Evolutionary conservation across 202 grass and related monocot genomes (phyloP).

Genomic region (Carex arenaria): DNA sequence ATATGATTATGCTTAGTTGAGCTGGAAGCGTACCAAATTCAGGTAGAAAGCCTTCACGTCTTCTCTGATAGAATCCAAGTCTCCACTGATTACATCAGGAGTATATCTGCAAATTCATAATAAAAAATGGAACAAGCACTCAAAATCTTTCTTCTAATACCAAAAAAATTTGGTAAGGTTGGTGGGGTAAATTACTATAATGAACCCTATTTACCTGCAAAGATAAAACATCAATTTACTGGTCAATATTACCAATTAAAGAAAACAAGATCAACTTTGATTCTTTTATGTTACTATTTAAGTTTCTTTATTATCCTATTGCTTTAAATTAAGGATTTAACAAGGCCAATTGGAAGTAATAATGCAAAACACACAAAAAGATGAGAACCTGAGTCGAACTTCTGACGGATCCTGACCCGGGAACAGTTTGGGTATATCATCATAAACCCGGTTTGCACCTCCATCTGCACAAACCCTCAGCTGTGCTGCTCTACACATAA

Average conservation of each 20-base stretch:
- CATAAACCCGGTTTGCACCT: conserved; percentile 75
- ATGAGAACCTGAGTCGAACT: conserved; percentile 30
- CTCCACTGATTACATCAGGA: conserved; percentile 81
- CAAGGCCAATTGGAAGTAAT: background rate
- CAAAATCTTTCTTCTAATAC: background rate
- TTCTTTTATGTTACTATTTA: background rate
- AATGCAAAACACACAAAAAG: background rate
- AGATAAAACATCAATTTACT: background rate
- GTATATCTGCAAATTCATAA: conserved; percentile 56
- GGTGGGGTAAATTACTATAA: no score
- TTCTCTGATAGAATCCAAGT: conserved; percentile 83
- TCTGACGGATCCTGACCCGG: conserved; percentile 45
- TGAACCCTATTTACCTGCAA: background rate
- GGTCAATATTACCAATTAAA: background rate
- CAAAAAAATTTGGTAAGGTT: background rate
- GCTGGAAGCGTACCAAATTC: conserved; percentile 53
- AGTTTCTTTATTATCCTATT: background rate
- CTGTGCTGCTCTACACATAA: conserved; percentile 39
- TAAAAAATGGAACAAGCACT: background rate
- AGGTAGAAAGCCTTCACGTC: conserved; percentile 84
- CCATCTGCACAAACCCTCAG: conserved; percentile 81
- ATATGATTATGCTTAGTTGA: background rate
- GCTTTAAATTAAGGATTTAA: background rate
- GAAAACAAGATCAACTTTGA: background rate
- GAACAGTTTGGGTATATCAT: conserved; percentile 64